Conservation (phyloP, 2,329 filamentous ascomycete species). For the Escovopsis sp. region DNA sequence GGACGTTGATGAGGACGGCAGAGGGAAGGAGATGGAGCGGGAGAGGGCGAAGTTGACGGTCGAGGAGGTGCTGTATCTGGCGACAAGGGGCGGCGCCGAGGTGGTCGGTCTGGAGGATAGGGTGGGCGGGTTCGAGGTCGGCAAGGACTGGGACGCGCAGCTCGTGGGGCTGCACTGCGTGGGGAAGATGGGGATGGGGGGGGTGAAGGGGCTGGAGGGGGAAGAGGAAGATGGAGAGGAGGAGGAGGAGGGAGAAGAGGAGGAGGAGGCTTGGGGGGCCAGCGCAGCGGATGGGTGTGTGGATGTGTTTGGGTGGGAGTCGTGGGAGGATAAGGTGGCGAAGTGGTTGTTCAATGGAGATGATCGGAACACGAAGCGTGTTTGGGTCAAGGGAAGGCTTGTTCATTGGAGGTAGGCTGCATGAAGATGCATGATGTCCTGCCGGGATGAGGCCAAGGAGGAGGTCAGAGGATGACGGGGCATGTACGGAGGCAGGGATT, state of each 20-base stretch:
- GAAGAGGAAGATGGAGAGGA: slow-evolving; percentile 8
- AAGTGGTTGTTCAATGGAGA: slow-evolving; percentile 96
- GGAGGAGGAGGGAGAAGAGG: slow-evolving; percentile 12
- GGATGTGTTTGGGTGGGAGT: slow-evolving; percentile 84
- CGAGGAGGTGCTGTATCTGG: slow-evolving; percentile 74
- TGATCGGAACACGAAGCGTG: slow-evolving; percentile 73
- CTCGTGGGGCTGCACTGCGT: slow-evolving; percentile 49
- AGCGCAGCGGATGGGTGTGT: slow-evolving; percentile 40
- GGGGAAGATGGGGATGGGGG: slow-evolving; percentile 22
- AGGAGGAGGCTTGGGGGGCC: slow-evolving; percentile 11
- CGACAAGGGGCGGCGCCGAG: slow-evolving; percentile 71
- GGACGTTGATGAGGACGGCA: too few species aligned
- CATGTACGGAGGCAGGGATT: too few species aligned
- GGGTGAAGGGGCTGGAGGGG: slow-evolving; percentile 8
- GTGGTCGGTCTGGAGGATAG: slow-evolving; percentile 58
- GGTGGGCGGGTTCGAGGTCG: slow-evolving; percentile 70
- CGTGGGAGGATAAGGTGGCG: slow-evolving; percentile 68
- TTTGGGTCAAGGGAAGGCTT: slow-evolving; percentile 76
- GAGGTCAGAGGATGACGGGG: too few species aligned
- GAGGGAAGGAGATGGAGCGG: too few species aligned
- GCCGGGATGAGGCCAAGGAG: too few species aligned
- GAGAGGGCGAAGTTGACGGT: slow-evolving; percentile 56
- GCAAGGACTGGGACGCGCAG: slow-evolving; percentile 86
- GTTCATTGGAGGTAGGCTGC: slow-evolving; percentile 41
- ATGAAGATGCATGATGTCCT: too few species aligned